Base-by-base conservation (phyloP, 106 monocot genomes). In the Allium sativum region DNA sequence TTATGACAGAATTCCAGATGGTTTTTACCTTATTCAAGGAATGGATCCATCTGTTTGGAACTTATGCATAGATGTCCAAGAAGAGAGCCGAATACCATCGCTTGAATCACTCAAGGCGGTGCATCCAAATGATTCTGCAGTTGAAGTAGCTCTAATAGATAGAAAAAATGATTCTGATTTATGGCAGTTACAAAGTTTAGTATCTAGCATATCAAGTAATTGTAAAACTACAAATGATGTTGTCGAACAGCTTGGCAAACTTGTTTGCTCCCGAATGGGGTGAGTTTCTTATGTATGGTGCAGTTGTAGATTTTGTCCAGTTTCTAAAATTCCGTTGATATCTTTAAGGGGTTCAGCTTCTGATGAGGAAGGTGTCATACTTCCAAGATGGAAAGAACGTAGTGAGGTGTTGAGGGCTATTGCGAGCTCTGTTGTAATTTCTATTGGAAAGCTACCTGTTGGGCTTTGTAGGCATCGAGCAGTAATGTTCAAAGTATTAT, bases 41-140 rank as follows among this genome's bases (percentile, higher is more conserved):
- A 81, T 95, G 83, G 90, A 87, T 73, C 96, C 96, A 7, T 84
- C 84, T 69, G 91, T 91, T 4, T 96, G 96, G 96, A 77, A 79
- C 16, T 68, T 96, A 48, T 96, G 96, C 73, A 87, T 76, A 61
- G 85, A 89, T 79, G 66, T 73, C 13, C 78, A 76, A 42, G 84
- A 84, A 69, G 95, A 90, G 47, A 82, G 74, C 71, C 78, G 86
- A 42, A 86, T 95, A 53, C 95, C 95, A 22, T 84, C 86, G 43
- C 68, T 90, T 31, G 84, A 87, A 56, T 81, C 87, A 19, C 68
- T 95, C 10, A 84, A 66, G 59, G 57, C 67, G 60, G 66, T 90
- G 31, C 69, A 68, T n/a, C 76, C 81, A 4, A 68, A n/a, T 58
- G 90, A 90, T 69, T 81, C 77, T 47, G 74, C 84, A 45, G 71